Evolutionary conservation across 1,139 yeast species (phyloP).

Genomic region (Scheffersomyces parashehatae): DNA sequence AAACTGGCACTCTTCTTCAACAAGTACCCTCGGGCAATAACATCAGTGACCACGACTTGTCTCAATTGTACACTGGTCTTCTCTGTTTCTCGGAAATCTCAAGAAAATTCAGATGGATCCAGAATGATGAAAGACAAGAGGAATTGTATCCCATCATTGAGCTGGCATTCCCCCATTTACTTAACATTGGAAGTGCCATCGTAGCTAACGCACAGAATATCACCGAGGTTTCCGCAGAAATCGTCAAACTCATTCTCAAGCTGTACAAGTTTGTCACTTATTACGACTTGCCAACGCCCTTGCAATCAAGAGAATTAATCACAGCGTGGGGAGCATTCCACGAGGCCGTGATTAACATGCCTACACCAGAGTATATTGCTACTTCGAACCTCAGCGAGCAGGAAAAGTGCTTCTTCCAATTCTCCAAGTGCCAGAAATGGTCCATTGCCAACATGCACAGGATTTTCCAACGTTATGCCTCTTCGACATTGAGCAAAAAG

Average conservation of each 20-base stretch:
- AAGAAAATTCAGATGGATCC: slow-evolving; percentile 75
- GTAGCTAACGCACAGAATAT: slow-evolving; percentile 37
- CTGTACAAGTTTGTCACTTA: slow-evolving; percentile 80
- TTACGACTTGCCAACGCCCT: slow-evolving; percentile 69
- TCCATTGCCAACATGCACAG: slow-evolving; percentile 77
- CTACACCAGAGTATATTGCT: slow-evolving; percentile 48
- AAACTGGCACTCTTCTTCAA: slow-evolving; percentile 58
- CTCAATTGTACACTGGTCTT: slow-evolving; percentile 73
- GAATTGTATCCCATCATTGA: slow-evolving; percentile 60
- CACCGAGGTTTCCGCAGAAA: slow-evolving; percentile 62
- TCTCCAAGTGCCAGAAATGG: slow-evolving; percentile 85
- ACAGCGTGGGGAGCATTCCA: slow-evolving; percentile 80
- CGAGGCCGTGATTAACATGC: slow-evolving; percentile 63
- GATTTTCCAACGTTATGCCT: slow-evolving; percentile 73
- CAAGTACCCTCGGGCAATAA: slow-evolving; percentile 23
- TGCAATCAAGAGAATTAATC: slow-evolving; percentile 61
- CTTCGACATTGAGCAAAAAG: slow-evolving; percentile 47
- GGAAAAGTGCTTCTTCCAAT: slow-evolving; percentile 39
- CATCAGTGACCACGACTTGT: slow-evolving; percentile 44
- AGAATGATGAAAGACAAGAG: slow-evolving; percentile 56
- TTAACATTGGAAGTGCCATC: slow-evolving; percentile 64
- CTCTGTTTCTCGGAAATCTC: slow-evolving; percentile 73
- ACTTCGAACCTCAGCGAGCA: slow-evolving; percentile 26
- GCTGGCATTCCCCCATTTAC: slow-evolving; percentile 67
- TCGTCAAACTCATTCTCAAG: slow-evolving; percentile 75